These are phyloP conservation scores for Graphium sp. DNA, from an alignment of 2,329 filamentous ascomycete genomes.

Conservation along the genomic window DNA sequence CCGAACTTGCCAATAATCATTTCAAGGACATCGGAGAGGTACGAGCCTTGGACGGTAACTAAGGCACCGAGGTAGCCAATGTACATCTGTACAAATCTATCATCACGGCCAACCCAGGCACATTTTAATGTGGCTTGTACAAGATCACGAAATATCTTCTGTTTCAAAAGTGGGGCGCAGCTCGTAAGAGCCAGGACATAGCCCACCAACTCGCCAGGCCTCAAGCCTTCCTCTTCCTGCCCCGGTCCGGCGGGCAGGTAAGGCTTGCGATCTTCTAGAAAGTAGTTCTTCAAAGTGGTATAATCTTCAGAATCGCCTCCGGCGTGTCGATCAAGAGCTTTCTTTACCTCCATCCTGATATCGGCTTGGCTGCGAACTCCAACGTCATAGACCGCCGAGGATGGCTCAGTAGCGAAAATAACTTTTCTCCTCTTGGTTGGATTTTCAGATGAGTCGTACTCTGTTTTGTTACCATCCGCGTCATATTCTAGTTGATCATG, in stretches of 20 bases:
- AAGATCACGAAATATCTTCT: constrained; percentile 40
- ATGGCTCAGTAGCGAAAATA: no score
- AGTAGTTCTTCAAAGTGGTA: constrained; percentile 41
- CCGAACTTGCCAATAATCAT: constrained; percentile 72
- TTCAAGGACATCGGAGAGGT: constrained; percentile 55
- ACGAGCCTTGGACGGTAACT: constrained; percentile 68
- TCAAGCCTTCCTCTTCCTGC: no score
- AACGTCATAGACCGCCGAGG: constrained; percentile 39
- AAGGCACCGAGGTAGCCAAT: constrained; percentile 53
- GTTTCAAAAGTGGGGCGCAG: constrained; percentile 40
- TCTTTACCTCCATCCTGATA: constrained; percentile 35
- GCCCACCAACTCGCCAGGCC: constrained; percentile 37
- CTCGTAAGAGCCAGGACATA: constrained; percentile 48
- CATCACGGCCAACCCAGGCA: constrained; percentile 48
- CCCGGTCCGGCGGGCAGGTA: no score
- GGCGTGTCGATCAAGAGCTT: constrained; percentile 37
- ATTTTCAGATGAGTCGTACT: constrained; percentile 21
- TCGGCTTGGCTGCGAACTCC: constrained; percentile 33
- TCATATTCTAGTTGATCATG: no score
- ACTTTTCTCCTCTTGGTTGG: constrained; percentile 38
- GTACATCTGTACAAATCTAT: constrained; percentile 50
- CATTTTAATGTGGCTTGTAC: constrained; percentile 41
- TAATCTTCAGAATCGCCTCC: constrained; percentile 42
- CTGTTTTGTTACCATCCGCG: no score
- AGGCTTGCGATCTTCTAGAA: constrained; percentile 36